A percentile compares a stretch with the other conserved stretches of the same genome.
Conservation (phyloP, 2,329 filamentous ascomycete species). For the Colletotrichum melonis region DNA sequence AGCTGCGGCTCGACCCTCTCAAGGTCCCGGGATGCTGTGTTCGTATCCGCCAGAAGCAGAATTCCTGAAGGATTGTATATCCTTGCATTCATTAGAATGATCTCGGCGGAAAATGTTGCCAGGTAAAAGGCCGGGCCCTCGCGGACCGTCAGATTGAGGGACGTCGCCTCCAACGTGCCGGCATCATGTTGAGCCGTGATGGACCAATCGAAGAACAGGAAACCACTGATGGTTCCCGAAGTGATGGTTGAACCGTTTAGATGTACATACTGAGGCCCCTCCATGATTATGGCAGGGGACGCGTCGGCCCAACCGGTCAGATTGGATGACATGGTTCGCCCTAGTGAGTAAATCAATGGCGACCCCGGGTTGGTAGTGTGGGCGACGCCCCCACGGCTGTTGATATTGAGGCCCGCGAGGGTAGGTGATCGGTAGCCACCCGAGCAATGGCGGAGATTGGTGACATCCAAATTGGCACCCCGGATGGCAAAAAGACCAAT, state of each 20-base stretch:
- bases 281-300: constrained; percentile 15
- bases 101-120: not conserved
- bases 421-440: constrained; percentile 12
- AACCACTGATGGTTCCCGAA: constrained; percentile 5
- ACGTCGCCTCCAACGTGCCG: constrained; percentile 1
- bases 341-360: constrained; percentile 10
- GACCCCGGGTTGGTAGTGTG: constrained; percentile 5
- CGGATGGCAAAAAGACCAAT: not conserved
- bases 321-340: not conserved
- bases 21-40: constrained; percentile 2
- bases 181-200: not conserved
- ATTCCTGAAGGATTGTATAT: constrained; percentile 1
- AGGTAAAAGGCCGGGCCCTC: constrained; percentile 8
- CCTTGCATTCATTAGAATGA: not conserved
- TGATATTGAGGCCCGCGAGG: constrained; percentile 3
- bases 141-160: not conserved
- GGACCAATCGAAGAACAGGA: constrained; percentile 21
- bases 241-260: not conserved
- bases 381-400: not conserved
- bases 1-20: constrained; percentile 7
- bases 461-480: not conserved
- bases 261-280: not conserved
- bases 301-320: not conserved
- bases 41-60: not conserved
- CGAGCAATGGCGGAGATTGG: constrained; percentile 10